Evolutionary conservation across 2,329 filamentous ascomycete genomes (phyloP).

Genomic region (Uncinocarpus reesii): DNA sequence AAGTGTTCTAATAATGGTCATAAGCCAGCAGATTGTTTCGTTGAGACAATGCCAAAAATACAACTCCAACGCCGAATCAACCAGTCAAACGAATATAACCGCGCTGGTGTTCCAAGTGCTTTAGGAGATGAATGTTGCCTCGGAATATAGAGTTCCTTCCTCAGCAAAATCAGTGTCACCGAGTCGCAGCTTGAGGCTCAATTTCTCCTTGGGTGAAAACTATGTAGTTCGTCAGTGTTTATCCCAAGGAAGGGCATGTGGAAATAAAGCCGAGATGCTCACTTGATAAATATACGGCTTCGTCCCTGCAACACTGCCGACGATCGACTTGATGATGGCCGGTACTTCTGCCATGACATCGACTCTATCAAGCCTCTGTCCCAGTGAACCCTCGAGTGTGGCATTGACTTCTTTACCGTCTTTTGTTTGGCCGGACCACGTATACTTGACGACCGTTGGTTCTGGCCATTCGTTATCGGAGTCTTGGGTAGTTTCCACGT

Average conservation of each 20-base stretch:
- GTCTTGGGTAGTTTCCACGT: conserved; percentile 62
- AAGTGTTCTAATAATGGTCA: conserved; percentile 9
- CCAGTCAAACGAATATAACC: not conserved
- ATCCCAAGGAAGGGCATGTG: not conserved
- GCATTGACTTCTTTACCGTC: conserved; percentile 65
- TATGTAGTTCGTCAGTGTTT: conserved; percentile 33
- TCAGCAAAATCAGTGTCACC: conserved; percentile 70
- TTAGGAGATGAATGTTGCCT: conserved; percentile 90
- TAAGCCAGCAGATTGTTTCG: conserved; percentile 1
- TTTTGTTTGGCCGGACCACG: conserved; percentile 67
- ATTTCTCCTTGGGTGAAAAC: conserved; percentile 58
- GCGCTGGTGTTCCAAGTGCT: conserved; percentile 5
- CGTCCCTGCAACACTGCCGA: conserved; percentile 76
- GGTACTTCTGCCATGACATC: conserved; percentile 97
- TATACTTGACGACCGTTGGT: conserved; percentile 62
- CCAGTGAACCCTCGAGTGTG: conserved; percentile 58
- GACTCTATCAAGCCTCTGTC: conserved; percentile 63
- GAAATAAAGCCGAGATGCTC: conserved; percentile 21
- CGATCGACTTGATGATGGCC: conserved; percentile 88
- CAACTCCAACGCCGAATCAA: conserved; percentile 17
- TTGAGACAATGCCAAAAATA: conserved; percentile 1
- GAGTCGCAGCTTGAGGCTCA: conserved; percentile 72
- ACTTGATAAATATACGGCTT: conserved; percentile 98
- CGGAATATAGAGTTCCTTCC: conserved; percentile 67
- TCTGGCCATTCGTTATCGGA: conserved; percentile 78